Conservation (phyloP, 768 basidiomycete species). For the Rhizopogon vesiculosus region DNA sequence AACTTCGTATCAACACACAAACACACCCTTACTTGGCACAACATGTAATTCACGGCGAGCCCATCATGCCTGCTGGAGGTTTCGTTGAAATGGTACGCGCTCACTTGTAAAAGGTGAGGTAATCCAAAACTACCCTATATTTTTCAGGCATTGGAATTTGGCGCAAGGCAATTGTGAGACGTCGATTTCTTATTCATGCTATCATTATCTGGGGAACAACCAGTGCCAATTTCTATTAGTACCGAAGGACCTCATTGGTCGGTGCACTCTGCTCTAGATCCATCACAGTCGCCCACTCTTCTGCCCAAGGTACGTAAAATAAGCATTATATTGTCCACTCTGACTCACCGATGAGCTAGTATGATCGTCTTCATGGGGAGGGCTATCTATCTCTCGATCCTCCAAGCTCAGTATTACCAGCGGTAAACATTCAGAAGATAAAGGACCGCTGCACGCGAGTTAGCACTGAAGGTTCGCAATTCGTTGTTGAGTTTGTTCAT, state of each 20-base stretch:
- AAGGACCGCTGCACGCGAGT: background rate
- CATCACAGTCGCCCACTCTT: background rate
- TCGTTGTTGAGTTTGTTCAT: background rate
- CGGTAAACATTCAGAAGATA: background rate
- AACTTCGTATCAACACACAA: conserved; percentile 30
- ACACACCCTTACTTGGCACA: conserved; percentile 38
- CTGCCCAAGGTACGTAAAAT: background rate
- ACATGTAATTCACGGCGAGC: conserved; percentile 40
- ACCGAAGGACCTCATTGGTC: background rate
- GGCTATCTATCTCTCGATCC: conserved; percentile 1
- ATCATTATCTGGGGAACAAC: background rate
- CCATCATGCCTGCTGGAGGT: conserved; percentile 44
- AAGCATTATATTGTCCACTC: background rate
- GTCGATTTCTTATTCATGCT: background rate
- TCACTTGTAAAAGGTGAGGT: background rate
- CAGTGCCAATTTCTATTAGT: background rate
- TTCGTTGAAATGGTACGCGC: conserved; percentile 33
- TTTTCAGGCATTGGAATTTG: conserved; percentile 1
- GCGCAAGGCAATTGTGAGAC: background rate
- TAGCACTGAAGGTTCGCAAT: background rate
- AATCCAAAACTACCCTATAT: no score
- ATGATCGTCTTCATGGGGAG: background rate
- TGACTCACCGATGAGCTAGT: background rate
- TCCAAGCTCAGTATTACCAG: background rate
- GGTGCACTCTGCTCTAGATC: background rate